Conservation (phyloP, 2,329 filamentous ascomycete species). For the Ascochyta clinopodiicola region DNA sequence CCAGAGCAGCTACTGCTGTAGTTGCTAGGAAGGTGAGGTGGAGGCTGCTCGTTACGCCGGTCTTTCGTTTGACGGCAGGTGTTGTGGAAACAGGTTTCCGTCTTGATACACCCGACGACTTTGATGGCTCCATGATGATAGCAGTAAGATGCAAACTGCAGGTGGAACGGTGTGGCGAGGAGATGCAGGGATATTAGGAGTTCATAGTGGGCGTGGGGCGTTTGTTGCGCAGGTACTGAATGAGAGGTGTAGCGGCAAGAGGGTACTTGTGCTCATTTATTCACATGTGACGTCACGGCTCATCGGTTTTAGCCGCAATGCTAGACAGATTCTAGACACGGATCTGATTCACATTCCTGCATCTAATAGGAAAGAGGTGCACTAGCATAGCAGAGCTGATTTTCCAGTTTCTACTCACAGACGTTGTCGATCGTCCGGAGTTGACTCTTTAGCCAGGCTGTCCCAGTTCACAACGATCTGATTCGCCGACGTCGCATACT, state of each 20-base stretch:
- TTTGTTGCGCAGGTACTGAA: conserved; percentile 9
- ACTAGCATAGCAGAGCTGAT: not conserved
- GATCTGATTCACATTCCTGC: not conserved
- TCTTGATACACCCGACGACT: conserved; percentile 3
- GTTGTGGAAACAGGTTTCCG: conserved; percentile 2
- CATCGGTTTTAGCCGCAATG: conserved; percentile 2
- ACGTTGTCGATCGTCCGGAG: conserved; percentile 6
- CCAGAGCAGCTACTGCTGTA: conserved; percentile 1
- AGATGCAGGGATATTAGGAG: not conserved
- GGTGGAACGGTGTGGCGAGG: not conserved
- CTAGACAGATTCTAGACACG: conserved; percentile 1
- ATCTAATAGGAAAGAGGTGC: conserved; percentile 1
- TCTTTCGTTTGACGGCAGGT: conserved; percentile 7
- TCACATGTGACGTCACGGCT: conserved; percentile 11
- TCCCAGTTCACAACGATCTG: not conserved
- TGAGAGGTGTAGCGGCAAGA: not conserved
- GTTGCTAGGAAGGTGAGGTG: conserved; percentile 9
- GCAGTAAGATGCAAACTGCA: not conserved
- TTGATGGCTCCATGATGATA: conserved; percentile 6
- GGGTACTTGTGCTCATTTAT: conserved; percentile 12
- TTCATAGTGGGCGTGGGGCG: conserved; percentile 6
- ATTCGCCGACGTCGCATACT: conserved; percentile 4
- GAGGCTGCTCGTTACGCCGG: conserved; percentile 5
- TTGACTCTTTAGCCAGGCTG: not conserved
- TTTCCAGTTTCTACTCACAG: not conserved